Evolutionary conservation across 2,329 filamentous ascomycete species (phyloP), one percentile per base, ranked within the genome.

Genomic region (Aspergillus vadensis): DNA sequence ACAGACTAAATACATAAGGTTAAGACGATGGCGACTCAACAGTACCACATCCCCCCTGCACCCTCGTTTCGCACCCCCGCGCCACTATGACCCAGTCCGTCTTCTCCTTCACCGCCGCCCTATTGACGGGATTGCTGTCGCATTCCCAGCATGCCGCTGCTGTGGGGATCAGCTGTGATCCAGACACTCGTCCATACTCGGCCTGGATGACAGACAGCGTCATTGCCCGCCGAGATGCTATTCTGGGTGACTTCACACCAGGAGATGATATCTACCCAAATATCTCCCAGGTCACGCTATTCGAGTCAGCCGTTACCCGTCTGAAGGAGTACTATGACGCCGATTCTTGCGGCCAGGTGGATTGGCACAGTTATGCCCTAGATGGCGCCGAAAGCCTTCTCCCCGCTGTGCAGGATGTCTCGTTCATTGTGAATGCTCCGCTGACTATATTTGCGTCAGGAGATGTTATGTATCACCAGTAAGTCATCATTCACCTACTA

Each of bases 191-290:
- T 12, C 66, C 67, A 6, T 70, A 69, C 30, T 71, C 69, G 4
- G 63, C 62, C 19, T 65, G 69, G 62, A 70, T 71, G 69, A 69
- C 69, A 36, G 69, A 71, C 36, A 70, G 69, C 49, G 61, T 71
- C 50, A 70, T 71, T 43, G 55, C 59, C 4, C 69, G 69, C 10
- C 61, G 64, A 38, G 65, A 71, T 39, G 69, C 67, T 12, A 50
- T 67, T 39, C 51, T 65, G 21, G 23, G 50, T 36, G 12, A 14
- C 10, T 36, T 9, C 23, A 10, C 12, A 44, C 19, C n/a, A n/a
- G 6, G 57, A 58, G 30, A 6, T 19, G 36, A 59, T 27, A 36
- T 58, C 5, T 67, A 36, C 32, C 32, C 69, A 14, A 57, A 57
- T 1, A 60, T 64, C 43, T 51, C 70, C 4, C 64, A 69, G 32